Conservation (phyloP, 225 moss, liverwort and hornwort species). For the Sphagnum tenellum region DNA sequence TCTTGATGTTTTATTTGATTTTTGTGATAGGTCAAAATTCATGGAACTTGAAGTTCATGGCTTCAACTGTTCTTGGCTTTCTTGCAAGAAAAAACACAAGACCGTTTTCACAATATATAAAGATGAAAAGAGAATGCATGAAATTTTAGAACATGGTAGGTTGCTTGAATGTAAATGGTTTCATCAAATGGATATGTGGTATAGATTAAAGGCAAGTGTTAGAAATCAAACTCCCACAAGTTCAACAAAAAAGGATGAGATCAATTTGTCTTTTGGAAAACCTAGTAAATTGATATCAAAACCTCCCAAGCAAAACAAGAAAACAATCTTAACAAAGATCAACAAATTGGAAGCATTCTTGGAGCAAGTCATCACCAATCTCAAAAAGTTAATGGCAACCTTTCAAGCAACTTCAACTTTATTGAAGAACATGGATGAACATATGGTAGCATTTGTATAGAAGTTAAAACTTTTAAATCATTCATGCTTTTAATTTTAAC, state of each 20-base stretch:
- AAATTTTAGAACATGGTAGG: not conserved
- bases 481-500: not conserved
- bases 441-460: not conserved
- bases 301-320: not conserved
- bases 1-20: not conserved
- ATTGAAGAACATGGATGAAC: not conserved
- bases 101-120: not conserved
- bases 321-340: not conserved
- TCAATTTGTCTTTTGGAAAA: not conserved
- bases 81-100: not conserved
- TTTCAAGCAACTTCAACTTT: not conserved
- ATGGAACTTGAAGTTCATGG: not conserved
- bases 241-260: not conserved
- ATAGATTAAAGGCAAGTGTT: not conserved
- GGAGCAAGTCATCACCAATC: not conserved
- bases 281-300: not conserved
- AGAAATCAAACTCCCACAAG: not conserved
- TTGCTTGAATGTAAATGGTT: not conserved
- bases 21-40: not conserved
- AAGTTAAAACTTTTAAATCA: not conserved
- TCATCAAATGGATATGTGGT: not conserved
- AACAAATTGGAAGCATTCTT: not conserved
- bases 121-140: not conserved
- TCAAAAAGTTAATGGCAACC: not conserved
- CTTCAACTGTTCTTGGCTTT: not conserved